Evolutionary conservation across 768 basidiomycete species (phyloP).

Genomic region (Boletellus ananiceps): DNA sequence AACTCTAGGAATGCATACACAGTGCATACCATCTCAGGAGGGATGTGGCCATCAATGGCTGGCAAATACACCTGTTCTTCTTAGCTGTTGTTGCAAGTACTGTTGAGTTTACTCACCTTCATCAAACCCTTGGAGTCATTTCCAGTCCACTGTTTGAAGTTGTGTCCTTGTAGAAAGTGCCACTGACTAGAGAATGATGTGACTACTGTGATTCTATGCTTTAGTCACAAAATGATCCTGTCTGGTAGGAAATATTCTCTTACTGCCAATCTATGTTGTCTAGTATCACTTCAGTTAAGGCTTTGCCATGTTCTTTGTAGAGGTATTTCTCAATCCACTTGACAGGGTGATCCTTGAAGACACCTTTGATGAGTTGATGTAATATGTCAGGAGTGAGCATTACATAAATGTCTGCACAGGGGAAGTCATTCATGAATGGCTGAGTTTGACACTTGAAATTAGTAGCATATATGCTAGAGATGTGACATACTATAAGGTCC

Average conservation of each 20-base stretch:
- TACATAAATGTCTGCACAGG: slow-evolving; percentile 30
- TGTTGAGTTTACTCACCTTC: slow-evolving; percentile 24
- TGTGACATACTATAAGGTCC: slow-evolving; percentile 4
- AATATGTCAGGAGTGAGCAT: slow-evolving; percentile 4
- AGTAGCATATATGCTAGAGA: background rate
- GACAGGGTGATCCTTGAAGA: slow-evolving; percentile 1
- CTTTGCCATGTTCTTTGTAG: background rate
- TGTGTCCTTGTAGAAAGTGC: slow-evolving; percentile 27
- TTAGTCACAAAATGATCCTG: background rate
- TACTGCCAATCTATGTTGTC: slow-evolving; percentile 31
- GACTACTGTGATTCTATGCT: slow-evolving; percentile 24
- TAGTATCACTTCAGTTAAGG: slow-evolving; percentile 14
- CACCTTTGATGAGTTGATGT: slow-evolving; percentile 1
- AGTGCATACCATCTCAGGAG: slow-evolving; percentile 13
- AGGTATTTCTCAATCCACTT: background rate
- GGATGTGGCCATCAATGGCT: slow-evolving; percentile 23
- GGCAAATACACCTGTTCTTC: slow-evolving; percentile 23
- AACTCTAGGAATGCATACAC: slow-evolving; percentile 27
- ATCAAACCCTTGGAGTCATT: slow-evolving; percentile 37
- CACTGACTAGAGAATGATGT: slow-evolving; percentile 26
- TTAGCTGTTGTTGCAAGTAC: background rate
- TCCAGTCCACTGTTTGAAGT: slow-evolving; percentile 36
- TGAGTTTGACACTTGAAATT: background rate
- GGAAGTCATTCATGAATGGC: slow-evolving; percentile 32
- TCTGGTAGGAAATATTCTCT: background rate